Evolutionary conservation across 2,329 filamentous ascomycete genomes (phyloP), one percentile per base, ranked within the genome.

Genomic region (Periconia sp.): DNA sequence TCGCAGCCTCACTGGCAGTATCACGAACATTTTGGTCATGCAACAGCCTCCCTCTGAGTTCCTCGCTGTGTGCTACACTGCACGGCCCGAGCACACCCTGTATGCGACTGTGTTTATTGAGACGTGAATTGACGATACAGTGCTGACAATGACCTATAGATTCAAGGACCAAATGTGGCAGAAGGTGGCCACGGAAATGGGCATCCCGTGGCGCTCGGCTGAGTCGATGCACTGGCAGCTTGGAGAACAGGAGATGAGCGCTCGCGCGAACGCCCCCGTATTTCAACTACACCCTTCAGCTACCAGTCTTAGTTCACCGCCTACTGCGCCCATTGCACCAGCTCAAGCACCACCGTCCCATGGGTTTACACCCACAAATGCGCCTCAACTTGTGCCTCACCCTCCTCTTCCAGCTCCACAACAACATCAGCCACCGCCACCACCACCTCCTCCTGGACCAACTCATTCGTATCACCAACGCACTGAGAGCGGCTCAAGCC

Each of bases 221-320:
- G 92, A 99, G 73, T 92, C 90, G 4, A 96, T 96, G 92, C 94
- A 97, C 72, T 99, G 94, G 92, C 88, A 95, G 64, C 79, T 99
- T 41, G 92, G 92, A 50, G 90, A 96, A 68, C 78, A 85, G 57
- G 94, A 97, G 60, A 97, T 99, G 90, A 92, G 92, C 34, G 83
- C 88, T 48, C 86, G 92, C 45, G 92, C 92, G 29, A 94, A 94
- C 31, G 90, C 94, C 25, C 86, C 88, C 6, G 90, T 92, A 1
- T 96, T 96, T 71, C 79, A 85, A 61, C 76, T 76, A 23, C 62
- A 69, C 43, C 62, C 64, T 22, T 69, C 66, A 37, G 66, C 66
- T 37, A 69, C 64, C 12, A 61, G 60, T 28, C 56, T 59, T 28
- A 56, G 55, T 45, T 67, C 65, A 12, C 65, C 64, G 30, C 65